These are phyloP conservation scores for Metarhizium brunneum DNA, from an alignment of 2,329 filamentous ascomycete species.

Conservation along the genomic window DNA sequence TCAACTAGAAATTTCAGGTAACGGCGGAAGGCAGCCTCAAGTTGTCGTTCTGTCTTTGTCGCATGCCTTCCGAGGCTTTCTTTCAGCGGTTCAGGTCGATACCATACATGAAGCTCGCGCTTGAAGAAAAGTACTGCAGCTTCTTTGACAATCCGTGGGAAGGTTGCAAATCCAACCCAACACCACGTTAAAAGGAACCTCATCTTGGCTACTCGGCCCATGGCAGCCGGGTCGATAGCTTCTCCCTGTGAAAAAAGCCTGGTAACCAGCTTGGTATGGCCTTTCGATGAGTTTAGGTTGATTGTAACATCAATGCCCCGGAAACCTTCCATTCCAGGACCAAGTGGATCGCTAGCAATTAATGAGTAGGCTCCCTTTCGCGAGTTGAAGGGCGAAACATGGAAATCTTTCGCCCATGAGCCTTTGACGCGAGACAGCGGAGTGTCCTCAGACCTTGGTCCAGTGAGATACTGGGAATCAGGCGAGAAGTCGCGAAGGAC, in stretches of 20 bases:
- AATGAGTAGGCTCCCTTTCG: constrained; percentile 46
- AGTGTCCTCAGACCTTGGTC: background rate
- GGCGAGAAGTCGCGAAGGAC: constrained; percentile 17
- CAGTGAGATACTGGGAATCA: constrained; percentile 9
- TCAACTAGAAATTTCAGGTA: constrained; percentile 43
- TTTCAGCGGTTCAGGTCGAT: constrained; percentile 51
- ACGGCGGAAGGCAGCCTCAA: constrained; percentile 37
- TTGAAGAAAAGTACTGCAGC: constrained; percentile 47
- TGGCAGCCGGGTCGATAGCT: constrained; percentile 37
- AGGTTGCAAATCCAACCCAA: constrained; percentile 58
- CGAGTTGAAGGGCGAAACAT: constrained; percentile 68
- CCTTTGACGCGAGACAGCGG: constrained; percentile 29
- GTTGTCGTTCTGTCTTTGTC: constrained; percentile 34
- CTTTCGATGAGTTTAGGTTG: constrained; percentile 50
- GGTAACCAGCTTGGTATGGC: constrained; percentile 51
- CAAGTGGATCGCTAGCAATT: constrained; percentile 35
- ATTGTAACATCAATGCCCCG: constrained; percentile 49
- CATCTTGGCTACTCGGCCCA: constrained; percentile 33
- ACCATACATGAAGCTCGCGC: constrained; percentile 53
- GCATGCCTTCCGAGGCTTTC: constrained; percentile 46
- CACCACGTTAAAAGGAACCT: constrained; percentile 48
- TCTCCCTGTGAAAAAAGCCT: constrained; percentile 44
- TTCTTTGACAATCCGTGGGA: constrained; percentile 55
- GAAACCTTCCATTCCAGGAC: constrained; percentile 24
- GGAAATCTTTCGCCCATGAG: constrained; percentile 61